Percentiles rank a stretch among this genome's conserved stretches.
Conservation (phyloP, 192 early-diverging fungal genomes). For the Haplosporangium gracile region DNA sequence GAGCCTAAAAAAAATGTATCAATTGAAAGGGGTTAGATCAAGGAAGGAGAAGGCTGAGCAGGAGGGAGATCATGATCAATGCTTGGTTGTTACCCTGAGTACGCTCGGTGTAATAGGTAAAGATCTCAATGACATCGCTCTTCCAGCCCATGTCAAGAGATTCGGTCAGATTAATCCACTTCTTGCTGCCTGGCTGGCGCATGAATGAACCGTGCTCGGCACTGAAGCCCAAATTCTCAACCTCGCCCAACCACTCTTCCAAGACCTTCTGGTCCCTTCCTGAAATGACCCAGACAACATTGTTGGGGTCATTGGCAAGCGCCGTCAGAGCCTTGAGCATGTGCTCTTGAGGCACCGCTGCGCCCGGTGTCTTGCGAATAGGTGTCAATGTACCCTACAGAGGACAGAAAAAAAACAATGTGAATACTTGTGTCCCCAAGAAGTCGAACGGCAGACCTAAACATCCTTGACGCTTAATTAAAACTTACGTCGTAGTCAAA, state of each 20-base stretch:
- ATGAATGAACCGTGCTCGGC: conserved; percentile 98
- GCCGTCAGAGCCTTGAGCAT: conserved; percentile 82
- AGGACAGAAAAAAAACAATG: neutral
- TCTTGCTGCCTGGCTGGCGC: conserved; percentile 78
- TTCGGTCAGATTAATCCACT: conserved; percentile 82
- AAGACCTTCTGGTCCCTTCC: conserved; percentile 90
- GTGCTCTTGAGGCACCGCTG: conserved; percentile 82
- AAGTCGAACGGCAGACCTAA: neutral
- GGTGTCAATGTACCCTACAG: conserved; percentile 93
- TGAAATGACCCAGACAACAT: conserved; percentile 92
- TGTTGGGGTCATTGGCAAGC: conserved; percentile 82
- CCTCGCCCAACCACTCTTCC: conserved; percentile 85
- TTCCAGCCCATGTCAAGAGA: conserved; percentile 94
- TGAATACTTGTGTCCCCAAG: neutral
- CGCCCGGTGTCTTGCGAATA: conserved; percentile 85
- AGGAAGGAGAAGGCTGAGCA: too few relatives aligned
- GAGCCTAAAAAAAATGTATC: conserved; percentile 55
- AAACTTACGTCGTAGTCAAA: conserved; percentile 92
- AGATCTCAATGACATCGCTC: conserved; percentile 92
- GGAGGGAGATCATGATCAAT: neutral
- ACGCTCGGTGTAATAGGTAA: conserved; percentile 95
- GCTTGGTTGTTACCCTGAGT: conserved; percentile 78
- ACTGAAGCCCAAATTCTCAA: conserved; percentile 84
- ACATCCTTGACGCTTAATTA: neutral
- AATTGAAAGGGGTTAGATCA: neutral